A percentile compares a stretch with the other conserved stretches of the same genome.
phyloP scores from a whole-genome alignment of 2,329 filamentous ascomycete genomes.

The Clonostachys solani region DNA sequence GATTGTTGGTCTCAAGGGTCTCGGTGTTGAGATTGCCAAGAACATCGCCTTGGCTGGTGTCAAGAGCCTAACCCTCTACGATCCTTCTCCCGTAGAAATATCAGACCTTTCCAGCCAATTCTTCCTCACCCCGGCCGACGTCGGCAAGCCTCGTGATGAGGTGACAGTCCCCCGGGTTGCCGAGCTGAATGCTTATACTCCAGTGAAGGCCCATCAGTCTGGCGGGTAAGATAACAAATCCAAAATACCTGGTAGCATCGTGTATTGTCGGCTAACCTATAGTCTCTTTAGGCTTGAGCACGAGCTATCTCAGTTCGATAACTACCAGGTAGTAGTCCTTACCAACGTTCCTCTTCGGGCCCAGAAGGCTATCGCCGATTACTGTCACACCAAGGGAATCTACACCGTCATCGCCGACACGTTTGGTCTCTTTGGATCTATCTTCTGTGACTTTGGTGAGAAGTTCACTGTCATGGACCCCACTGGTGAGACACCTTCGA shows the following conservation, averaged over 20 bases:
- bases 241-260: neutral
- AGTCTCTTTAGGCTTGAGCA: slow-evolving; percentile 57
- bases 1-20: slow-evolving; percentile 83
- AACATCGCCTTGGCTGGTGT: slow-evolving; percentile 97
- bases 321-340: slow-evolving; percentile 89
- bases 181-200: slow-evolving; percentile 95
- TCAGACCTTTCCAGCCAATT: slow-evolving; percentile 95
- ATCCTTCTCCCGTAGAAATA: slow-evolving; percentile 78
- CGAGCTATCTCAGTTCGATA: slow-evolving; percentile 77
- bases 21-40: slow-evolving; percentile 98
- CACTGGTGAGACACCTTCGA: slow-evolving; percentile 83
- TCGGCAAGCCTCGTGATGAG: slow-evolving; percentile 85
- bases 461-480: slow-evolving; percentile 88
- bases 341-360: slow-evolving; percentile 78
- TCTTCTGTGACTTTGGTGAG: slow-evolving; percentile 96
- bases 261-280: slow-evolving; percentile 7
- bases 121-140: slow-evolving; percentile 83
- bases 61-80: slow-evolving; percentile 92
- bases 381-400: slow-evolving; percentile 91
- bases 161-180: slow-evolving; percentile 86
- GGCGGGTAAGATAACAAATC: slow-evolving; percentile 31
- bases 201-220: slow-evolving; percentile 72
- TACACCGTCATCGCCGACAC: slow-evolving; percentile 85
- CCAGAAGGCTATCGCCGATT: slow-evolving; percentile 83
- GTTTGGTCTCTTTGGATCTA: slow-evolving; percentile 88